These are phyloP conservation scores for Aureobasidium pullulans DNA, from an alignment of 2,329 filamentous ascomycete species.

Conservation along the genomic window DNA sequence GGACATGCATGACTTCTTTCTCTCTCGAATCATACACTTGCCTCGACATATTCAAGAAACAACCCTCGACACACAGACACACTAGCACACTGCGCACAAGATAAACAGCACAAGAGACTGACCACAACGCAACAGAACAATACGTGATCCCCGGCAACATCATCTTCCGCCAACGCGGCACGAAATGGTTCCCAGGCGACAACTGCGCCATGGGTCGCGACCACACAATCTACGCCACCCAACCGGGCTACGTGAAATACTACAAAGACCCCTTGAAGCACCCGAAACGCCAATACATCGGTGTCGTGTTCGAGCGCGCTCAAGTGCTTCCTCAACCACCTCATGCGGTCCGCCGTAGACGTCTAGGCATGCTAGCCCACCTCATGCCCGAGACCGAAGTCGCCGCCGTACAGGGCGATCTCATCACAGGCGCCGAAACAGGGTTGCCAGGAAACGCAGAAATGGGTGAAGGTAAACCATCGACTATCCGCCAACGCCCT, in stretches of 20 bases:
- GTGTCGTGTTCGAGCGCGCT: slow-evolving; percentile 76
- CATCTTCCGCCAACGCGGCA: slow-evolving; percentile 93
- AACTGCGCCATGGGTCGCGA: slow-evolving; percentile 93
- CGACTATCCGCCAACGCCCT: slow-evolving; percentile 19
- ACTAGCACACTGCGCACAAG: not conserved
- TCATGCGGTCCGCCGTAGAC: slow-evolving; percentile 66
- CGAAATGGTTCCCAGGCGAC: slow-evolving; percentile 89
- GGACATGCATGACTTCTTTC: slow-evolving; percentile 22
- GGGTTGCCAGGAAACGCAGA: slow-evolving; percentile 15
- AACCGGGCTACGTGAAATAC: slow-evolving; percentile 89
- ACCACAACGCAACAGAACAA: slow-evolving; percentile 53
- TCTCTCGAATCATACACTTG: too few relatives aligned
- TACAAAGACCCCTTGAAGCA: slow-evolving; percentile 81
- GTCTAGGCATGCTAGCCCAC: slow-evolving; percentile 63
- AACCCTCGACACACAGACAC: not conserved
- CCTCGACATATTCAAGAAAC: not conserved
- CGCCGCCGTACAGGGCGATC: slow-evolving; percentile 12
- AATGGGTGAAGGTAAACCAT: slow-evolving; percentile 17
- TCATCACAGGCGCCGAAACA: slow-evolving; percentile 15
- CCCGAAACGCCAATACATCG: slow-evolving; percentile 88
- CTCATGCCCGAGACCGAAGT: slow-evolving; percentile 17
- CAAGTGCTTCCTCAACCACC: slow-evolving; percentile 70
- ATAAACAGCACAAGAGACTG: not conserved
- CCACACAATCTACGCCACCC: slow-evolving; percentile 85
- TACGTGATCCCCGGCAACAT: slow-evolving; percentile 95